Conservation (phyloP, 345 rosid species). For the Populus alba region DNA sequence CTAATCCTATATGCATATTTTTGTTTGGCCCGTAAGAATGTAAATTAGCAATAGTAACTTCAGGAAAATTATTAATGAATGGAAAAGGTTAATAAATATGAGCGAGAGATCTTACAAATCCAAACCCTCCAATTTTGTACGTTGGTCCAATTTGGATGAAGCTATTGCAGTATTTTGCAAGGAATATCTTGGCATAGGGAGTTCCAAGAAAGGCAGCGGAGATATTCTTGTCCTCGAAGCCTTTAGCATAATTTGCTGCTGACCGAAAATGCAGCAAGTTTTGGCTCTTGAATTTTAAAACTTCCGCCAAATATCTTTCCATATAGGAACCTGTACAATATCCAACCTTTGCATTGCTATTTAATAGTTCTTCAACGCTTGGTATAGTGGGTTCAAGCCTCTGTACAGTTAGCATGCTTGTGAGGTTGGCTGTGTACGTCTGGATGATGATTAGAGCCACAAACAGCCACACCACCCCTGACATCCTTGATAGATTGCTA, state of each 20-base stretch:
- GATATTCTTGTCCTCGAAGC: constrained; percentile 1
- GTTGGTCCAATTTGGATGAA: constrained; percentile 4
- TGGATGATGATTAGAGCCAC: constrained; percentile 20
- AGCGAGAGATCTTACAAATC: constrained; percentile 7
- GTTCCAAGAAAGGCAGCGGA: constrained; percentile 24
- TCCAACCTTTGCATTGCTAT: constrained; percentile 16
- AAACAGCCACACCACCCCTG: constrained; percentile 25
- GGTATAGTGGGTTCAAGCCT: background rate
- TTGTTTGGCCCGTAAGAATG: too few relatives aligned
- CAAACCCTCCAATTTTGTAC: constrained; percentile 21
- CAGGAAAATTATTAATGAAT: background rate
- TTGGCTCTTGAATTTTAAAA: background rate
- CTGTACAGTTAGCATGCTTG: constrained; percentile 23
- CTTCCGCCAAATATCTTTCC: constrained; percentile 8
- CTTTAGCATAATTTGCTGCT: background rate
- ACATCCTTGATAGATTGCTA: constrained; percentile 26
- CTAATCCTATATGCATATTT: too few relatives aligned
- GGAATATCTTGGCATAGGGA: constrained; percentile 20
- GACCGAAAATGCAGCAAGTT: constrained; percentile 1
- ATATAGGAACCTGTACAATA: constrained; percentile 2
- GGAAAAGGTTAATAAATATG: background rate
- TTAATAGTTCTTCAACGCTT: constrained; percentile 12
- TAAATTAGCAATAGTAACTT: too few relatives aligned
- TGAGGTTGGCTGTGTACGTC: constrained; percentile 25
- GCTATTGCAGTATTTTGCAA: constrained; percentile 17